phyloP scores from a whole-genome alignment of 371 early-diverging fungal genomes.

The Scutellospora calospora region DNA sequence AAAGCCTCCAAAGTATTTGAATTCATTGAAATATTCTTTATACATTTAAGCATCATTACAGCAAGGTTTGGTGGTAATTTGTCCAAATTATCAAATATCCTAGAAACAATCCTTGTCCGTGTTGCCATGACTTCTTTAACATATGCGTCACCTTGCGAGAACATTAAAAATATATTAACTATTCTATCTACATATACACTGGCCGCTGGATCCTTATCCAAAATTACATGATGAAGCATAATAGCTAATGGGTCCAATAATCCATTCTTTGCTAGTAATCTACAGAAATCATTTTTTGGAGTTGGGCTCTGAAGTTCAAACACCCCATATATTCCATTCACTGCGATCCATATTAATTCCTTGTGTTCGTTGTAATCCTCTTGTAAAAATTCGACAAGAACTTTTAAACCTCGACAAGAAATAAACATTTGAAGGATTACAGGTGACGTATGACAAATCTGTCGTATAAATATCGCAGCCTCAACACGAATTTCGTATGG shows the following conservation, averaged over 20 bases:
- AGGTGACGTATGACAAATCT: slow-evolving; percentile 56
- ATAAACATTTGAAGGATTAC: slow-evolving; percentile 64
- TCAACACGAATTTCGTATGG: slow-evolving; percentile 53
- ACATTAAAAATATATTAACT: slow-evolving; percentile 56
- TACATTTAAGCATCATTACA: slow-evolving; percentile 61
- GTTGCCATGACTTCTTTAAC: slow-evolving; percentile 62
- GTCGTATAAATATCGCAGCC: slow-evolving; percentile 58
- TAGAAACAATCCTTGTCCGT: slow-evolving; percentile 44
- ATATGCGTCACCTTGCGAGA: slow-evolving; percentile 61
- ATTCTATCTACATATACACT: slow-evolving; percentile 54
- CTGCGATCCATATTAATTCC: slow-evolving; percentile 60
- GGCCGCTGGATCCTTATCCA: slow-evolving; percentile 50
- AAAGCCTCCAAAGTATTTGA: slow-evolving; percentile 60
- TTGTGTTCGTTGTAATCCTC: slow-evolving; percentile 56
- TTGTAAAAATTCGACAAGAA: slow-evolving; percentile 58
- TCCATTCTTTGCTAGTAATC: slow-evolving; percentile 60
- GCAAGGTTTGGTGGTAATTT: slow-evolving; percentile 49
- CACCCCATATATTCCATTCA: slow-evolving; percentile 60
- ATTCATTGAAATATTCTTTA: slow-evolving; percentile 68
- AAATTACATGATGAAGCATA: slow-evolving; percentile 50
- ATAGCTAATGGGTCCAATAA: slow-evolving; percentile 57
- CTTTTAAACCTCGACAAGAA: slow-evolving; percentile 61
- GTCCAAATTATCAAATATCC: slow-evolving; percentile 54
- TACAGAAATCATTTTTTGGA: slow-evolving; percentile 66
- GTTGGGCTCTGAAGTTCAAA: slow-evolving; percentile 63